Evolutionary conservation across 768 basidiomycete species (phyloP), one percentile per base, ranked within the genome.

Genomic region (Fomitopsis pulvina): DNA sequence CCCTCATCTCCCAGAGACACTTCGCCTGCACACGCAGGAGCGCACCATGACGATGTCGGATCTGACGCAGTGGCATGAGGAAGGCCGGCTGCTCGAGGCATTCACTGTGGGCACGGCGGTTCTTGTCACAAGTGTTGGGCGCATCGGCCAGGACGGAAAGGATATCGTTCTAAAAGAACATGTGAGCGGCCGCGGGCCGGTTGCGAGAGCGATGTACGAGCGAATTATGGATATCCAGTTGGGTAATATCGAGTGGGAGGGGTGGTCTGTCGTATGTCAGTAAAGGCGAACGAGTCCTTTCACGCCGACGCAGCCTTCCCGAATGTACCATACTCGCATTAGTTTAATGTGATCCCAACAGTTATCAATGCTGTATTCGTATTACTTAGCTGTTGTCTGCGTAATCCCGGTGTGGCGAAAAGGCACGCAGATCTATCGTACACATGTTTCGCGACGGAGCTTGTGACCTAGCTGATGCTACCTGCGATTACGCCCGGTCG

Each of bases 91-190:
- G 9, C 73, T 84, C 20, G 94, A 97, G 66, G 74, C 88, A 12
- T 90, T 97, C 60, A 86, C 87, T 41, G 78, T 87, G 27, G 93
- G 94, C 63, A 89, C 86, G 0, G 91, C 89, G 6, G 88, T 80
- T 27, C 78, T 91, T 50, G 83, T 92, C 47, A 83, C 76, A 25
- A 77, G 85, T 2, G 78, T 86, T 0, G 75, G 84, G 54, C 78
- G 74, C 46, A 85, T 93, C 58, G 92, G 89, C 14, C 88, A 81
- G 63, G 70, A 80, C 27, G 82, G 79, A 37, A 70, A 76, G 58
- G 82, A 84, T 48, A 70, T 88, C 38, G 65, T 64, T 25, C 73
- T 92, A 32, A 87, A 85, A 0, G 78, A 76, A 10, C 80, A 82
- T 16, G 67, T 70, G 12, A 66, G 64, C 22, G 70, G 70, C 14